These are phyloP conservation scores for Prosopis cineraria DNA, from an alignment of 306 rosid genomes.

Conservation along the genomic window DNA sequence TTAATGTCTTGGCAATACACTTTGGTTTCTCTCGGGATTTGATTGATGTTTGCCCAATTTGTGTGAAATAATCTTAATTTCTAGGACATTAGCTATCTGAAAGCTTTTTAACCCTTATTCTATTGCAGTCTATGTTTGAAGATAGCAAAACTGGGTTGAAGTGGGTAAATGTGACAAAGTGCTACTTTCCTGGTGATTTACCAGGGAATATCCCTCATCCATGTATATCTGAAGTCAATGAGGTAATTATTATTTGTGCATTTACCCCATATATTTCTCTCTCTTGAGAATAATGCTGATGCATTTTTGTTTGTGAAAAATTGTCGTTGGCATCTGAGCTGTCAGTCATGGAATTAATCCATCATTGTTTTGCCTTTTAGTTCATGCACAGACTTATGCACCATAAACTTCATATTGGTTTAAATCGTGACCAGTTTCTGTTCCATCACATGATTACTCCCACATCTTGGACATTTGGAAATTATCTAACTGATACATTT, in stretches of 20 bases:
- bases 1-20: constrained; percentile 4
- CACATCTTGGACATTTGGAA: constrained; percentile 20
- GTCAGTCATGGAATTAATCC: background rate
- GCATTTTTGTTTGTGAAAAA: background rate
- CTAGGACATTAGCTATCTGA: constrained; percentile 25
- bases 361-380: background rate
- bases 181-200: constrained; percentile 84
- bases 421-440: constrained; percentile 11
- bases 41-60: constrained; percentile 28
- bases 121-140: constrained; percentile 89
- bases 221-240: constrained; percentile 76
- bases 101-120: constrained; percentile 28
- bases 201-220: constrained; percentile 75
- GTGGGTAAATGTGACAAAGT: constrained; percentile 65
- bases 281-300: background rate
- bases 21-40: constrained; percentile 22
- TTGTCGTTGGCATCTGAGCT: constrained; percentile 1
- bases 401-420: constrained; percentile 3
- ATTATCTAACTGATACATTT: constrained; percentile 9
- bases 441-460: constrained; percentile 25
- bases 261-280: constrained; percentile 1
- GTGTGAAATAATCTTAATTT: constrained; percentile 12
- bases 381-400: background rate
- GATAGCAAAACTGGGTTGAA: constrained; percentile 71
- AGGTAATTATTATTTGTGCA: constrained; percentile 52